phyloP scores from a whole-genome alignment of 306 rosid genomes.

The Cajanus cajan region DNA sequence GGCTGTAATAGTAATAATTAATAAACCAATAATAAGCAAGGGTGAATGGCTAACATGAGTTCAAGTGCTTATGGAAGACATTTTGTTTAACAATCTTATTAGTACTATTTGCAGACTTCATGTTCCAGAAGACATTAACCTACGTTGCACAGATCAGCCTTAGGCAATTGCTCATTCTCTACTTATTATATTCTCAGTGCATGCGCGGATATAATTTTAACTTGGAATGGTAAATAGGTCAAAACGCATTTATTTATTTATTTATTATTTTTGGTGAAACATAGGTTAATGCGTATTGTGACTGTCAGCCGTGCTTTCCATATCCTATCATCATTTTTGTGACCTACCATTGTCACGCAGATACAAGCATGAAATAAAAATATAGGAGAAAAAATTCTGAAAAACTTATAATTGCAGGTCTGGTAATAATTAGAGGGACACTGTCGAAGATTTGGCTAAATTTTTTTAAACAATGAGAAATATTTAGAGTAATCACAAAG shows the following conservation, averaged over 20 bases:
- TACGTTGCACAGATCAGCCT: background rate
- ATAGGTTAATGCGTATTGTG: too few species aligned
- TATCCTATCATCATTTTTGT: background rate
- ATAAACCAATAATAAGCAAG: background rate
- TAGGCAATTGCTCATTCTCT: background rate
- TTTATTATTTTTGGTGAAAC: too few species aligned
- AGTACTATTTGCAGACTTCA: too few species aligned
- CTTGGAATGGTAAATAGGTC: background rate
- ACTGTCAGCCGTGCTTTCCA: background rate
- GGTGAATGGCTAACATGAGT: background rate
- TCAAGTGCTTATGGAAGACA: conserved; percentile 35
- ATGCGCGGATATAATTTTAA: background rate
- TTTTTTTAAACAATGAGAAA: background rate
- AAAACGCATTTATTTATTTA: too few species aligned
- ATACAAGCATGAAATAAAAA: background rate
- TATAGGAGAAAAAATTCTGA: background rate
- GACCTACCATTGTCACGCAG: background rate
- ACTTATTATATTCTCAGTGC: background rate
- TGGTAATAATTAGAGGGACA: background rate
- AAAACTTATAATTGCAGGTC: background rate
- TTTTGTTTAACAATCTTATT: too few species aligned
- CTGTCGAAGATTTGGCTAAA: background rate
- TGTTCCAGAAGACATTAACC: background rate
- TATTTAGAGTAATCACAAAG: background rate
- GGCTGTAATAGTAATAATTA: background rate